Percentiles rank a stretch among this genome's conserved stretches.
phyloP scores from a whole-genome alignment of 768 basidiomycete genomes.

The Gautieria morchelliformis region DNA sequence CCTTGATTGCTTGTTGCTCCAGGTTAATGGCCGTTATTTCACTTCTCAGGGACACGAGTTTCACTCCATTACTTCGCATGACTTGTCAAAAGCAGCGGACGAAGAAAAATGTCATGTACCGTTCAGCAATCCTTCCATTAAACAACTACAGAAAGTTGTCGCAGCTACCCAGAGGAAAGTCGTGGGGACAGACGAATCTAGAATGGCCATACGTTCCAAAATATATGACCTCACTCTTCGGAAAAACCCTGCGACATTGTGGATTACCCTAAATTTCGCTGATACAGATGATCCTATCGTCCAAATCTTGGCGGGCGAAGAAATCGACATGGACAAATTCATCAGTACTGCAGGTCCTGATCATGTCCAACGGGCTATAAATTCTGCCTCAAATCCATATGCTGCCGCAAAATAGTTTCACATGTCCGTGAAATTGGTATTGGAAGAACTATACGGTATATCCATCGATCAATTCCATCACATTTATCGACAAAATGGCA shows the following conservation, averaged over 20 bases:
- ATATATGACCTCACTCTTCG: neutral
- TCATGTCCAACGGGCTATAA: conserved; percentile 6
- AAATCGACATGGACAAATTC: conserved; percentile 11
- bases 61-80: neutral
- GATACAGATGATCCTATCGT: conserved; percentile 35
- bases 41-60: neutral
- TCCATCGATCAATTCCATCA: too few relatives aligned
- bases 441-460: conserved; percentile 11
- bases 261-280: conserved; percentile 34
- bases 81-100: neutral
- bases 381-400: conserved; percentile 14
- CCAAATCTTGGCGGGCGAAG: conserved; percentile 22
- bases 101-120: neutral
- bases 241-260: conserved; percentile 15
- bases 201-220: neutral
- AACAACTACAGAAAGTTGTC: neutral
- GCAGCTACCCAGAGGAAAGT: neutral
- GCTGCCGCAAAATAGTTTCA: conserved; percentile 19
- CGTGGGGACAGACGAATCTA: neutral
- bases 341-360: neutral
- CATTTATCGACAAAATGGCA: conserved; percentile 11
- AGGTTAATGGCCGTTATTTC: too few relatives aligned
- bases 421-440: conserved; percentile 14
- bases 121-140: neutral
- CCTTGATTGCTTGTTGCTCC: too few relatives aligned